Conservation (phyloP, 2,329 filamentous ascomycete species). For the Acrocalymma vagum region DNA sequence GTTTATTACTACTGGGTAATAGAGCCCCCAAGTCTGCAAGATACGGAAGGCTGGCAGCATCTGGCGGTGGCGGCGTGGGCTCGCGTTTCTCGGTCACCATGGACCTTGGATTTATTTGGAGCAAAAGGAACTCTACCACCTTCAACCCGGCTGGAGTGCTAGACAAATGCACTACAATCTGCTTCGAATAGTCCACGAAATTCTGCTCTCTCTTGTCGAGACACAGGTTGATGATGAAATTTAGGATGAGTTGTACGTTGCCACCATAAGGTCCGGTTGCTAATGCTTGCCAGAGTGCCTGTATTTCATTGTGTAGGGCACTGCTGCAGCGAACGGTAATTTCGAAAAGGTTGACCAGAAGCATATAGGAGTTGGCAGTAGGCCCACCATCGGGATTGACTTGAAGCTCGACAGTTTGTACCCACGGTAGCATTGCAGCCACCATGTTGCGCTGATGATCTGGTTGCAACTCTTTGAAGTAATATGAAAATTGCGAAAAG, state of each 20-base stretch:
- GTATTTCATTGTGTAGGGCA: constrained; percentile 92
- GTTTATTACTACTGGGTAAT: constrained; percentile 40
- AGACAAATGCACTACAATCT: constrained; percentile 95
- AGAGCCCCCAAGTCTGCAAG: constrained; percentile 67
- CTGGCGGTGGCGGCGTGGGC: constrained; percentile 65
- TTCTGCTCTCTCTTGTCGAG: constrained; percentile 95
- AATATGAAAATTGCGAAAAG: constrained; percentile 93
- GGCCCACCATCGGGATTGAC: constrained; percentile 91
- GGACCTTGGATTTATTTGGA: constrained; percentile 92
- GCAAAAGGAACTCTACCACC: constrained; percentile 90
- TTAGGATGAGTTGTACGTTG: constrained; percentile 92
- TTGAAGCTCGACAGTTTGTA: constrained; percentile 91
- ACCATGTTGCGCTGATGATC: constrained; percentile 92
- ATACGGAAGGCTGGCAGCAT: constrained; percentile 81
- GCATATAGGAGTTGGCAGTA: constrained; percentile 90
- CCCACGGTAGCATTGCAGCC: constrained; percentile 93
- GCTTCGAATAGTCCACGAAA: constrained; percentile 97
- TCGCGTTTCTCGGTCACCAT: constrained; percentile 89
- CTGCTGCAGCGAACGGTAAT: constrained; percentile 93
- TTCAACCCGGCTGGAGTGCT: constrained; percentile 86
- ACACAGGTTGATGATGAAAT: constrained; percentile 95
- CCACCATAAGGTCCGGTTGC: constrained; percentile 91
- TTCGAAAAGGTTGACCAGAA: constrained; percentile 93
- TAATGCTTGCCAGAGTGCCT: constrained; percentile 95
- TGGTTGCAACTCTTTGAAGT: constrained; percentile 87